Conservation (phyloP, 441 rosid species). For the Breynia disticha region DNA sequence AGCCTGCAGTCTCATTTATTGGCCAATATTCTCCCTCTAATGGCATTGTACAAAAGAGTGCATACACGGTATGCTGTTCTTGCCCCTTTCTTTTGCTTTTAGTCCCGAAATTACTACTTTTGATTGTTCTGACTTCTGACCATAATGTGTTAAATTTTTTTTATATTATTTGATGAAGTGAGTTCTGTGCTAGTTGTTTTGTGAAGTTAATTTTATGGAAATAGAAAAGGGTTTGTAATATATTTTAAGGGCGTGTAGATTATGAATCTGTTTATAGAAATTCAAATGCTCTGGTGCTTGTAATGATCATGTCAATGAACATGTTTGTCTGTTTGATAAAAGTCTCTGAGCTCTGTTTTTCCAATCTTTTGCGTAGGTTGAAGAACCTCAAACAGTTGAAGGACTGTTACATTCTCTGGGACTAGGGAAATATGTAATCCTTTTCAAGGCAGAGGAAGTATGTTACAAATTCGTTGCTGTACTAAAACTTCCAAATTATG, state of each 20-base stretch:
- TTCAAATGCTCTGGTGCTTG: background rate
- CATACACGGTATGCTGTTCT: constrained; percentile 40
- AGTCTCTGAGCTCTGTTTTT: constrained; percentile 5
- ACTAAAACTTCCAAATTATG: constrained; percentile 6
- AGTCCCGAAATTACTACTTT: no score
- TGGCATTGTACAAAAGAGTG: constrained; percentile 34
- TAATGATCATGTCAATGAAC: background rate
- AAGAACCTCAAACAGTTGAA: constrained; percentile 63
- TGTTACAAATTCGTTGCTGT: constrained; percentile 15
- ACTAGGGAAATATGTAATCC: constrained; percentile 57
- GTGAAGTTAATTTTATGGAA: no score
- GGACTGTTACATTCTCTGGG: constrained; percentile 60
- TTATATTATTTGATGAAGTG: background rate
- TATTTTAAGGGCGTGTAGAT: no score
- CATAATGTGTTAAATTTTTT: background rate
- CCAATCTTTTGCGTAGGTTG: constrained; percentile 29
- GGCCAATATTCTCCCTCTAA: constrained; percentile 45
- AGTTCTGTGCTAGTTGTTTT: no score
- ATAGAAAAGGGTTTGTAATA: no score
- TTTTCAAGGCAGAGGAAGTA: constrained; percentile 86
- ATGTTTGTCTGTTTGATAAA: background rate
- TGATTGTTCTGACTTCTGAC: background rate
- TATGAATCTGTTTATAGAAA: no score
- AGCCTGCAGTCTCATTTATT: constrained; percentile 38
- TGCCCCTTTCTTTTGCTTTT: constrained; percentile 3